Evolutionary conservation across 2,329 filamentous ascomycete genomes (phyloP), one percentile per base, ranked within the genome.

Genomic region (Emergomyces pasteurianus): DNA sequence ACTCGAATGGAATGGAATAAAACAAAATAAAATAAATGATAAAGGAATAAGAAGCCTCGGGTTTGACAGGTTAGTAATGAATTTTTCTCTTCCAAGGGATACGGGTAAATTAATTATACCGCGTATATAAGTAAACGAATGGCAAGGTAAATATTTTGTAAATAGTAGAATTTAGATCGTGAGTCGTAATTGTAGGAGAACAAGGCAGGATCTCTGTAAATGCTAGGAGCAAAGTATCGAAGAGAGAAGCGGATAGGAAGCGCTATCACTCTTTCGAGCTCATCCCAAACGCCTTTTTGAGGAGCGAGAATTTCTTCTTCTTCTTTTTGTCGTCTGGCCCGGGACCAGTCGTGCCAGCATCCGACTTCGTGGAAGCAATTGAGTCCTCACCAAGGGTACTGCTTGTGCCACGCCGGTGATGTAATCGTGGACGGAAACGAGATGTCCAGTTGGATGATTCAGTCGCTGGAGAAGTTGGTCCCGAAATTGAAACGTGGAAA

Each of bases 241-340:
- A n/a, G n/a, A n/a, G n/a, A n/a, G n/a, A n/a, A n/a, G n/a, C n/a
- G n/a, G n/a, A n/a, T n/a, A 23, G 43, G 4, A 47, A 12, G 21
- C 8, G 21, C 3, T 8, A 12, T 47, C 43, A 47, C 2, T 47
- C 43, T 47, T 8, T 47, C 10, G n/a, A 66, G 49, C 71, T 70
- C 62, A 78, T 66, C 26, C 76, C 74, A 63, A 79, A 76, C 23
- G 76, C 77, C 62, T 75, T 77, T 50, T 76, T 72, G 58, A 79
- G 67, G 61, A 74, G 68, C 9, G 73, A 73, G 58, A 79, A 78
- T 61, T 74, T 74, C 65, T 77, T 79, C 69, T 77, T 78, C 69
- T 78, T 79, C 62, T 75, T 77, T 42, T 43, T 57, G 3, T 43
- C 54, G 23, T 72, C 75, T 23, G 68, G 68, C 5, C 68, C 67